phyloP scores from a whole-genome alignment of 345 rosid species.

The Salix viminalis region DNA sequence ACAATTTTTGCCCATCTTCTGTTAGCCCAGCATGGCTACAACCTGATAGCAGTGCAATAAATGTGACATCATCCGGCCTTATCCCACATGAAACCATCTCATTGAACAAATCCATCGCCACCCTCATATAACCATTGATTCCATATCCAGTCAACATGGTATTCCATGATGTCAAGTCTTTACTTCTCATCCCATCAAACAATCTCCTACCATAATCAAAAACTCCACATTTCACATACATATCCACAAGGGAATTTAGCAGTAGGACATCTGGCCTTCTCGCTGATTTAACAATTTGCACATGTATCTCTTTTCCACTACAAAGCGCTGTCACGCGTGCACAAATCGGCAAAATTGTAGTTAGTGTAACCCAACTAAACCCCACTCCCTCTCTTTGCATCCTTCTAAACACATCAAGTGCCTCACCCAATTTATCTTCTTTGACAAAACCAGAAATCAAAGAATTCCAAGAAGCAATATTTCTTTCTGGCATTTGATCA shows the following conservation, averaged over 20 bases:
- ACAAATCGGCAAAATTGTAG: slow-evolving; percentile 37
- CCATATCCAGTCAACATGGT: slow-evolving; percentile 49
- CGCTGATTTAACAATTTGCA: slow-evolving; percentile 30
- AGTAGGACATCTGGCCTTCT: slow-evolving; percentile 35
- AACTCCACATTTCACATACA: slow-evolving; percentile 21
- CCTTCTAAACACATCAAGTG: slow-evolving; percentile 32
- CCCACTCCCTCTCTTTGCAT: slow-evolving; percentile 37
- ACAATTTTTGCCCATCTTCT: slow-evolving; percentile 41
- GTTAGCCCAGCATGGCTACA: slow-evolving; percentile 53
- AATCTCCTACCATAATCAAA: background rate
- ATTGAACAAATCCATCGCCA: slow-evolving; percentile 34
- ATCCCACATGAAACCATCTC: slow-evolving; percentile 36
- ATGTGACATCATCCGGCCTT: slow-evolving; percentile 44
- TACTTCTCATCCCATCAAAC: slow-evolving; percentile 10
- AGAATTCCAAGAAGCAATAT: slow-evolving; percentile 22
- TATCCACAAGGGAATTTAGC: slow-evolving; percentile 22
- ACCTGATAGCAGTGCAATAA: slow-evolving; percentile 51
- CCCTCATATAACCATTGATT: slow-evolving; percentile 35
- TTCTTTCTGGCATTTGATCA: slow-evolving; percentile 16
- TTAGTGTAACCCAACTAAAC: slow-evolving; percentile 44
- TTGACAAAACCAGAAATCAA: slow-evolving; percentile 11
- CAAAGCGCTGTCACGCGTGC: slow-evolving; percentile 29
- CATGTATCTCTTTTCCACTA: slow-evolving; percentile 41
- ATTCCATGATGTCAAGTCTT: slow-evolving; percentile 45
- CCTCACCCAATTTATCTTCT: slow-evolving; percentile 16